Evolutionary conservation across 2,329 filamentous ascomycete species (phyloP), one percentile per base, ranked within the genome.

Genomic region (Knufia petricola): DNA sequence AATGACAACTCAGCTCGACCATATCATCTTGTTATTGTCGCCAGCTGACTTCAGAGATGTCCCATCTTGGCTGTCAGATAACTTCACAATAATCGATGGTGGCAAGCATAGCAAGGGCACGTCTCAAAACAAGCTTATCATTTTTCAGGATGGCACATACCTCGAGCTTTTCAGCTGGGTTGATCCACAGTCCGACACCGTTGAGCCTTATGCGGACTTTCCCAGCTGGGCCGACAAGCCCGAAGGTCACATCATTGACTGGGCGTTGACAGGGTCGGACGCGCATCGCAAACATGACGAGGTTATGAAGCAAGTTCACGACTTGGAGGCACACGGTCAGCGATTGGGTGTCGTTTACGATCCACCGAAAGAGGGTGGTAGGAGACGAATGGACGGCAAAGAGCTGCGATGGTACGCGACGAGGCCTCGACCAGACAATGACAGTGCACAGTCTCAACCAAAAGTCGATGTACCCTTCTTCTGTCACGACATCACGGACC

Each of bases 81-180:
- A 59, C 24, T 60, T 60, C 46, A 55, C 46, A 13, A 51, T 59
- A 41, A 53, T 59, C 30, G 58, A 59, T 45, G 57, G 58, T 15
- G 58, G 57, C 4, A 55, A 52, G 4, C 58, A 59, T 47, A 41
- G 52, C 30, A 54, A 54, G 39, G 52, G 54, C 32, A 55, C 58
- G 4, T 54, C 52, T 13, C 54, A 49, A 21, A 60, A 60, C 50
- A 59, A 59, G 47, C 57, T 60, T 47, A 53, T 60, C 43, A 51
- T 60, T 49, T 58, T 59, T 51, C 42, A 52, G 17, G 57, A 60
- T 46, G 57, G 58, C 15, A 59, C 58, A 13, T 59, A 57, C 43
- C 48, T 60, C 46, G 58, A 60, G 46, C 52, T 60, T n/a, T 53
- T 60, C 36, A 55, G 52, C 34, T 60, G 58, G 57, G 54, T 58